These are phyloP conservation scores for Graphilbum sp. DNA, from an alignment of 2,329 filamentous ascomycete species.

Conservation along the genomic window DNA sequence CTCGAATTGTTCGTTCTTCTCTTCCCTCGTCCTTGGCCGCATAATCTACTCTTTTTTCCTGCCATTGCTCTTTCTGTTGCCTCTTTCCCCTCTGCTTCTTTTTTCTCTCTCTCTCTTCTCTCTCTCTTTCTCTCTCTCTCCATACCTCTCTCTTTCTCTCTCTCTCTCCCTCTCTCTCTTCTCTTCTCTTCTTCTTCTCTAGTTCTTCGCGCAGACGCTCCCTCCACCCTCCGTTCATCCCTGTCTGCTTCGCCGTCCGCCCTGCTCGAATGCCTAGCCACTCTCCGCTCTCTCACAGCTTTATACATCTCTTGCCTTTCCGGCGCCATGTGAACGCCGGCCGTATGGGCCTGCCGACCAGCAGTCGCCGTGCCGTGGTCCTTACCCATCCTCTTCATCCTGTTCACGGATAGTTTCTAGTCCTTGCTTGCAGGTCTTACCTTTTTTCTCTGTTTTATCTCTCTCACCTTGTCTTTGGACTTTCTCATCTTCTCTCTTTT, in stretches of 20 bases:
- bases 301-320: no score
- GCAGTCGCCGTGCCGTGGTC: no score
- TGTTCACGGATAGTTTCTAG: no score
- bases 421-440: no score
- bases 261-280: no score
- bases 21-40: constrained; percentile 8
- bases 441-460: constrained; percentile 2
- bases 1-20: constrained; percentile 8
- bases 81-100: constrained; percentile 7
- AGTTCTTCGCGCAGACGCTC: no score
- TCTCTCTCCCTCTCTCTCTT: background rate
- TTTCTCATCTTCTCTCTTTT: background rate
- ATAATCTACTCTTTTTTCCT: constrained; percentile 5
- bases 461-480: background rate
- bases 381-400: no score
- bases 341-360: no score
- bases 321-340: no score
- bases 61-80: constrained; percentile 1
- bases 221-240: no score
- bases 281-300: no score
- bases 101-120: background rate
- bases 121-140: background rate
- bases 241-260: no score
- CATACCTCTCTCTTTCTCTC: background rate
- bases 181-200: background rate